Conservation (phyloP, 306 rosid species). For the Prosopis cineraria region DNA sequence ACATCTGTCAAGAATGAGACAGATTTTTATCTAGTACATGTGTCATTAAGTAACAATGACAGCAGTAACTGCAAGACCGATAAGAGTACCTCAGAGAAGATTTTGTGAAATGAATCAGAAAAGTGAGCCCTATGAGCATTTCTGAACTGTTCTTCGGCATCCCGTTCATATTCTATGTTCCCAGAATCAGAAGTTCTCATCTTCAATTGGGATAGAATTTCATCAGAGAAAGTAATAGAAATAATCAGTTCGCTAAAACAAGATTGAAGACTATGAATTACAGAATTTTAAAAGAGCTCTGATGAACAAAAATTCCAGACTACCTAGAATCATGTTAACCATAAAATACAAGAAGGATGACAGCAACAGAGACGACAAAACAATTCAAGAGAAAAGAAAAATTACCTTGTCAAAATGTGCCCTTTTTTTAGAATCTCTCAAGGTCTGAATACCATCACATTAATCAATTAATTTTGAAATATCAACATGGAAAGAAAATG, state of each 20-base stretch:
- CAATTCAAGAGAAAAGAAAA: neutral
- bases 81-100: constrained; percentile 83
- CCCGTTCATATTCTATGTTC: constrained; percentile 50
- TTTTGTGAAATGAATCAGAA: constrained; percentile 82
- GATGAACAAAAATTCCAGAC: constrained; percentile 19
- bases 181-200: constrained; percentile 48
- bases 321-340: neutral
- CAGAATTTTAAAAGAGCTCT: constrained; percentile 33
- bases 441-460: constrained; percentile 52
- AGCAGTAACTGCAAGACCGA: neutral
- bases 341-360: neutral
- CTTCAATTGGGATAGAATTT: constrained; percentile 45
- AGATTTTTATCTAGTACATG: neutral
- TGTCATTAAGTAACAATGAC: neutral
- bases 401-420: constrained; percentile 68
- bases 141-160: constrained; percentile 57
- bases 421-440: constrained; percentile 83
- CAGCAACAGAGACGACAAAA: neutral
- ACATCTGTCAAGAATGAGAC: constrained; percentile 63
- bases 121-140: constrained; percentile 69
- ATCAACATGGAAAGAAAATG: constrained; percentile 10
- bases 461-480: constrained; percentile 28
- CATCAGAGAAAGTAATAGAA: constrained; percentile 23
- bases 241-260: constrained; percentile 29
- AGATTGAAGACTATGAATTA: constrained; percentile 22